A percentile compares a stretch with the other conserved stretches of the same genome.
Conservation (phyloP, 1,139 yeast genomes). For the Pichia sp. region DNA sequence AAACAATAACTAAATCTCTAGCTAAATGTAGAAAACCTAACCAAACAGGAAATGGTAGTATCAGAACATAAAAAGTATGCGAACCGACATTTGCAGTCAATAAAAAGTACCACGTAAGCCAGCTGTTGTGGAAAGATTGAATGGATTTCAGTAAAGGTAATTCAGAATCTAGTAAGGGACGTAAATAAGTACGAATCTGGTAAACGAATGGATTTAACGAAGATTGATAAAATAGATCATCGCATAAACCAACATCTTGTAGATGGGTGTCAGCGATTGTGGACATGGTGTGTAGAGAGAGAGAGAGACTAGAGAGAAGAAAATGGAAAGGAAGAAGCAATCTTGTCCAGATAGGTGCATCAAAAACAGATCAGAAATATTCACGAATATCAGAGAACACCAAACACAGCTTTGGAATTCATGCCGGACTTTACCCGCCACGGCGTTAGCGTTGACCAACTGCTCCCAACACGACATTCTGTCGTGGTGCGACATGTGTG, state of each 20-base stretch:
- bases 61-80: conserved; percentile 86
- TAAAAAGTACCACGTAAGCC: conserved; percentile 72
- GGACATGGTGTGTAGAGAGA: not conserved
- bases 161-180: conserved; percentile 62
- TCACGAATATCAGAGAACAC: too few relatives aligned
- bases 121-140: conserved; percentile 49
- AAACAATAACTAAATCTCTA: conserved; percentile 65
- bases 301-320: not conserved
- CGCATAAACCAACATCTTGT: conserved; percentile 49
- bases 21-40: conserved; percentile 57
- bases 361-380: not conserved
- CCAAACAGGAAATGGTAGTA: conserved; percentile 86
- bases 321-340: not conserved
- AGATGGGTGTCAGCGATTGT: conserved; percentile 8
- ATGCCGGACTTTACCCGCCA: not conserved
- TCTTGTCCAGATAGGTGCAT: not conserved
- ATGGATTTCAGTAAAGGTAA: conserved; percentile 53
- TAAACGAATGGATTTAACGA: conserved; percentile 57
- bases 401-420: too few relatives aligned
- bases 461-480: not conserved
- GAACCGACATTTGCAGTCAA: conserved; percentile 88
- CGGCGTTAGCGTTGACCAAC: not conserved
- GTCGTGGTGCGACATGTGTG: not conserved
- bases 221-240: conserved; percentile 56
- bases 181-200: conserved; percentile 45